Evolutionary conservation across 2,329 filamentous ascomycete species (phyloP).

Genomic region (Gnomoniopsis sp.): DNA sequence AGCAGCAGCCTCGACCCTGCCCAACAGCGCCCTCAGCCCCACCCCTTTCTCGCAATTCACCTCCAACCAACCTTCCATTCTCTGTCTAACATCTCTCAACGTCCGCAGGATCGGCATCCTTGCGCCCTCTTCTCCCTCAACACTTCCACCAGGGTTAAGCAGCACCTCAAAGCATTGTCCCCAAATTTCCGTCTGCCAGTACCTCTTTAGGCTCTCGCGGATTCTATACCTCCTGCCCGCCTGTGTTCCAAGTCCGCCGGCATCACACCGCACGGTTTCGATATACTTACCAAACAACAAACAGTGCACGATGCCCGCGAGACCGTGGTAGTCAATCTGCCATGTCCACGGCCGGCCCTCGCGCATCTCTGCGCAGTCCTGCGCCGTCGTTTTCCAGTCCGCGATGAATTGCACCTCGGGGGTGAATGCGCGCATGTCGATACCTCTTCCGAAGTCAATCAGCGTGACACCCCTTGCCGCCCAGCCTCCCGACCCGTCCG

Average conservation of each 20-base stretch:
- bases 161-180: constrained; percentile 75
- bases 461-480: constrained; percentile 72
- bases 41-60: constrained; percentile 78
- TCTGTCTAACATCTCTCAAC: constrained; percentile 65
- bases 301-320: constrained; percentile 83
- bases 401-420: constrained; percentile 83
- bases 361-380: constrained; percentile 94
- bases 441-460: constrained; percentile 92
- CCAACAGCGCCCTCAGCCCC: constrained; percentile 66
- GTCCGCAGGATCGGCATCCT: constrained; percentile 70
- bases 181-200: constrained; percentile 97
- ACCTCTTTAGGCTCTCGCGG: constrained; percentile 81
- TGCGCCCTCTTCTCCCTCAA: constrained; percentile 61
- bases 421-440: constrained; percentile 85
- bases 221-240: constrained; percentile 70
- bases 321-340: constrained; percentile 93
- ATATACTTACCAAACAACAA: constrained; percentile 95
- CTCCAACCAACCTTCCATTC: constrained; percentile 83
- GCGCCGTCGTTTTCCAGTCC: constrained; percentile 85
- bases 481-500: constrained; percentile 77
- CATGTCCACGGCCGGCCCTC: constrained; percentile 95
- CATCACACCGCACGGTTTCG: constrained; percentile 63
- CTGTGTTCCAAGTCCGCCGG: constrained; percentile 51
- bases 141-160: constrained; percentile 69
- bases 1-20: constrained; percentile 55